A percentile compares a stretch with the other conserved stretches of the same genome.
These are phyloP conservation scores for Phoma herbarum DNA, from an alignment of 2,329 filamentous ascomycete genomes.

Conservation along the genomic window DNA sequence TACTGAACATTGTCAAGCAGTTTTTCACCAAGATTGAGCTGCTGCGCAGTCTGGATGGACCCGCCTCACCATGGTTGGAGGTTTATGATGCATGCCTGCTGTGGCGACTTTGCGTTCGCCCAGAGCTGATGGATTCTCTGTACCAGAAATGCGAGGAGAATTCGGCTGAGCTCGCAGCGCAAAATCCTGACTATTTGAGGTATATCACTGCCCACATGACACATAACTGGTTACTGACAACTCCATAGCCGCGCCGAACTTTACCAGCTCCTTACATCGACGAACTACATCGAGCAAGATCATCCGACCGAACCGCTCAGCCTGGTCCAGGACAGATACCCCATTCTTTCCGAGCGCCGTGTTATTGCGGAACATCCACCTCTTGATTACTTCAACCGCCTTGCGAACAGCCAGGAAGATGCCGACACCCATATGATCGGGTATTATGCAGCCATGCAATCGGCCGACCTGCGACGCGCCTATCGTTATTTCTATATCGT, in stretches of 20 bases:
- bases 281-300: conserved; percentile 42
- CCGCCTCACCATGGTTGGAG: conserved; percentile 26
- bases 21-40: conserved; percentile 44
- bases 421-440: conserved; percentile 40
- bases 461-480: conserved; percentile 30
- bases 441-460: conserved; percentile 36
- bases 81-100: conserved; percentile 35
- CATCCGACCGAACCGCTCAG: conserved; percentile 15
- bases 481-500: conserved; percentile 47
- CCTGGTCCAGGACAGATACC: conserved; percentile 34
- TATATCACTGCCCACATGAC: background rate
- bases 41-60: conserved; percentile 27
- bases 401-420: conserved; percentile 29
- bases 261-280: conserved; percentile 35
- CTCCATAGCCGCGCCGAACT: conserved; percentile 31
- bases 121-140: conserved; percentile 42
- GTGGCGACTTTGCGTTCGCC: conserved; percentile 47
- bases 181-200: conserved; percentile 30
- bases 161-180: conserved; percentile 26
- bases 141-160: conserved; percentile 33
- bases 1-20: conserved; percentile 47
- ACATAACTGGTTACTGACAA: conserved; percentile 6
- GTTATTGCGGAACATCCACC: conserved; percentile 28
- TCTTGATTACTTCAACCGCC: conserved; percentile 38
- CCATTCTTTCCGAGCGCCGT: conserved; percentile 42